phyloP scores from a whole-genome alignment of 306 rosid species.

The Begonia loranthoides region DNA sequence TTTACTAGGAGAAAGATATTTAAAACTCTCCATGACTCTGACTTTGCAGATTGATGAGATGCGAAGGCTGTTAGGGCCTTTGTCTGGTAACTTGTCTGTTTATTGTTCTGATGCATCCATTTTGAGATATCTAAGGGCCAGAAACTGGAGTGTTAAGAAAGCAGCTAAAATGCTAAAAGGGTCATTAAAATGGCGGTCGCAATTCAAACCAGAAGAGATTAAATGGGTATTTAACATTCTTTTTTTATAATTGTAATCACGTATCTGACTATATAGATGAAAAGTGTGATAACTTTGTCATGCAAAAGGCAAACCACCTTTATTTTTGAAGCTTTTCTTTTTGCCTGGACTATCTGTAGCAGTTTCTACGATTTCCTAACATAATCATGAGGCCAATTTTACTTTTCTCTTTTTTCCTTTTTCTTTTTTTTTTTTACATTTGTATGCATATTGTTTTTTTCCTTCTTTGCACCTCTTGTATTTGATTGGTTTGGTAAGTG shows the following conservation, averaged over 20 bases:
- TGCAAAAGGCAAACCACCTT: too few relatives aligned
- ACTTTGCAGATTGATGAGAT: conserved; percentile 62
- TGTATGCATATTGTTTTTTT: not conserved
- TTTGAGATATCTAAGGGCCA: conserved; percentile 58
- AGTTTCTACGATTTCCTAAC: not conserved
- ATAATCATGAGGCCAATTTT: too few relatives aligned
- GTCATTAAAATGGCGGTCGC: conserved; percentile 70
- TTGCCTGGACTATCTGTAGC: not conserved
- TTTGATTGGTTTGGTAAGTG: too few relatives aligned
- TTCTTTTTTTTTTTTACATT: not conserved
- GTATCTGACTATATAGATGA: too few relatives aligned
- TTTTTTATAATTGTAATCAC: not conserved
- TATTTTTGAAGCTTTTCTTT: not conserved
- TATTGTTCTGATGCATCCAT: conserved; percentile 76
- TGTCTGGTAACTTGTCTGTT: conserved; percentile 43
- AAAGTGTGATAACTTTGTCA: too few relatives aligned
- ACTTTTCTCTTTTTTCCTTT: not conserved
- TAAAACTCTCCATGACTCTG: conserved; percentile 1
- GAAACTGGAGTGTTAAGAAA: conserved; percentile 90
- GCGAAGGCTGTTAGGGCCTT: conserved; percentile 47
- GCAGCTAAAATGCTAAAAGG: conserved; percentile 71
- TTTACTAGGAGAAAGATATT: conserved; percentile 4
- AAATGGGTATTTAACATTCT: conserved; percentile 49
- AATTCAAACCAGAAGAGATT: conserved; percentile 77
- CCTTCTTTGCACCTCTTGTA: too few relatives aligned